Base-by-base conservation (phyloP, 768 basidiomycete genomes). In the Tulasnella sp. region DNA sequence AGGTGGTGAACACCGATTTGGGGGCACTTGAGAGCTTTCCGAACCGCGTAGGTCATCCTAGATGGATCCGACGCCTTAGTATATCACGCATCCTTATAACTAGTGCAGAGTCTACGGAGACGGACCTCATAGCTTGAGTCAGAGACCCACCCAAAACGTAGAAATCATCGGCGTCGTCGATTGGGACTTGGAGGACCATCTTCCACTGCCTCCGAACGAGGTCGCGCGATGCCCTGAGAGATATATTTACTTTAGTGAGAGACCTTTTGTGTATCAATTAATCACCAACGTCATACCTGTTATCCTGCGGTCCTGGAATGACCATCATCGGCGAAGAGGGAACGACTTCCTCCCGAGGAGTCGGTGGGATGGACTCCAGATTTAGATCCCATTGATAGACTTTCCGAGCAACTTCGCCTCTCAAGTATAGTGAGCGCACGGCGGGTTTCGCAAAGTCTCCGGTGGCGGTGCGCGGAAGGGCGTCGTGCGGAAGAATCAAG, bases 111-210 rank as follows among this genome's bases (percentile, higher is more conserved):
- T n/a, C n/a, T n/a, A 35, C 8, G n/a, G n/a, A n/a, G n/a, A 65
- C 39, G 12, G 29, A 69, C 69, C 69, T 26, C 22, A 44, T 19
- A 14, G 47, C 69, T 6, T 69, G 41, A 5, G 22, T 34, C 12
- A 44, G 40, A 44, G 41, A 32, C 3, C 69, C 69, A 19, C 69
- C 69, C 0, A 69, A n/a, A 29, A 26, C 47, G 47, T 44, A 69
- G 47, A 69, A 69, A 42, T 69, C 69, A 52, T 52, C 47, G 40
- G 41, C 35, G 32, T 69, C 44, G 42, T 47, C 69, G 22, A 69
- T 36, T 29, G 69, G 32, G n/a, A 34, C 47, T 44, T 52, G 69
- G n/a, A 69, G 44, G 26, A 59, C 69, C 34, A 34, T 34, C 19
- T 69, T 44, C 69, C 69, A 69, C 32, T 69, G 41, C 69, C 36